Conservation (phyloP, 805 yeast genomes). For the Ogataea ganodermae region DNA sequence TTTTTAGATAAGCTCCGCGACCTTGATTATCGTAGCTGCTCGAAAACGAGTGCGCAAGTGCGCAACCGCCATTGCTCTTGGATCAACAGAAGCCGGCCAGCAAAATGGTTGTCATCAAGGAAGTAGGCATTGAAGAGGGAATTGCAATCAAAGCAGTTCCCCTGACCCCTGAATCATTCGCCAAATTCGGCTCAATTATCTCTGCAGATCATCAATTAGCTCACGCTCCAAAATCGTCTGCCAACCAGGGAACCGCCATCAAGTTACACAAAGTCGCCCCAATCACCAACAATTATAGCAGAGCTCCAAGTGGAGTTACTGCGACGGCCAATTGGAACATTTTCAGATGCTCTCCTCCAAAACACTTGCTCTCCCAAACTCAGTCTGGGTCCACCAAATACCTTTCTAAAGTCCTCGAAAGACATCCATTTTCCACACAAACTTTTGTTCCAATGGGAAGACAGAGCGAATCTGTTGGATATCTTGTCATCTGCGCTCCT, state of each 20-base stretch:
- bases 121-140: constrained; percentile 28
- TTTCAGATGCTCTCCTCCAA: constrained; percentile 78
- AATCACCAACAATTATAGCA: constrained; percentile 50
- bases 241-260: constrained; percentile 93
- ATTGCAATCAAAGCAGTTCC: constrained; percentile 47
- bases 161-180: constrained; percentile 67
- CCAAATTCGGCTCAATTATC: constrained; percentile 71
- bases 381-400: constrained; percentile 35
- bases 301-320: constrained; percentile 46
- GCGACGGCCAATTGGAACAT: constrained; percentile 77
- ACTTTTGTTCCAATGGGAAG: constrained; percentile 91
- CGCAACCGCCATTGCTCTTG: too few relatives aligned
- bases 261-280: constrained; percentile 77
- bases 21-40: not conserved
- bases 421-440: constrained; percentile 89
- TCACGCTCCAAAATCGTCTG: constrained; percentile 48
- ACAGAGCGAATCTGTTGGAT: constrained; percentile 48
- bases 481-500: constrained; percentile 79
- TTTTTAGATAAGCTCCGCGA: constrained; percentile 8
- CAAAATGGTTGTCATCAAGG: constrained; percentile 45
- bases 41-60: too few relatives aligned
- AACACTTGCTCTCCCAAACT: constrained; percentile 46
- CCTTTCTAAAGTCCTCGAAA: constrained; percentile 70
- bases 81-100: too few relatives aligned
- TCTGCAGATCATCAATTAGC: constrained; percentile 74